These are phyloP conservation scores for Populus simonii DNA, from an alignment of 345 rosid species.

Conservation along the genomic window DNA sequence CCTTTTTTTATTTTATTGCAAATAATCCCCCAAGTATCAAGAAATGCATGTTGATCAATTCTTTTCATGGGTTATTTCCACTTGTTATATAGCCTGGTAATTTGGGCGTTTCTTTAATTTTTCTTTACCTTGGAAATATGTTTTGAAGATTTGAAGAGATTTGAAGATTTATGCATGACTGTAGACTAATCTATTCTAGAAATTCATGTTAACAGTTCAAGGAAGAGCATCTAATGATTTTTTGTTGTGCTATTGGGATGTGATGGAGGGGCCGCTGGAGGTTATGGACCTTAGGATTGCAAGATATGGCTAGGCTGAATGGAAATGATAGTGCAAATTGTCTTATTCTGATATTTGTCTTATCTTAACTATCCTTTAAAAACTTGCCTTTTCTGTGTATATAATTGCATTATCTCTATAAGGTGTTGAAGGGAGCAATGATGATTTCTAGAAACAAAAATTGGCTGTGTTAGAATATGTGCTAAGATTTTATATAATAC, in stretches of 20 bases:
- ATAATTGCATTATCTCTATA: conserved; percentile 3
- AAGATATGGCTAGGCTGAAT: conserved; percentile 6
- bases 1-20: no score
- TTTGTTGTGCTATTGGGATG: not conserved
- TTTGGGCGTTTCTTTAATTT: no score
- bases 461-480: not conserved
- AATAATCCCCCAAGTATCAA: no score
- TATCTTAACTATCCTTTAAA: conserved; percentile 16
- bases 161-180: not conserved
- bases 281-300: conserved; percentile 18
- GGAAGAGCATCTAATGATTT: no score
- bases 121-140: no score
- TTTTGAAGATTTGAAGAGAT: conserved; percentile 1
- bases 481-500: conserved; percentile 6
- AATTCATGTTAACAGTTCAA: not conserved
- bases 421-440: conserved; percentile 18
- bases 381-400: conserved; percentile 10
- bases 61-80: no score
- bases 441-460: conserved; percentile 9
- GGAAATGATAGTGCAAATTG: conserved; percentile 25
- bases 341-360: conserved; percentile 22
- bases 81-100: no score
- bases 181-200: no score
- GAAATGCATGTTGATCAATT: no score
- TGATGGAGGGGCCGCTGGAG: conserved; percentile 23